phyloP scores from a whole-genome alignment of 768 basidiomycete species.

The Trametes maxima region DNA sequence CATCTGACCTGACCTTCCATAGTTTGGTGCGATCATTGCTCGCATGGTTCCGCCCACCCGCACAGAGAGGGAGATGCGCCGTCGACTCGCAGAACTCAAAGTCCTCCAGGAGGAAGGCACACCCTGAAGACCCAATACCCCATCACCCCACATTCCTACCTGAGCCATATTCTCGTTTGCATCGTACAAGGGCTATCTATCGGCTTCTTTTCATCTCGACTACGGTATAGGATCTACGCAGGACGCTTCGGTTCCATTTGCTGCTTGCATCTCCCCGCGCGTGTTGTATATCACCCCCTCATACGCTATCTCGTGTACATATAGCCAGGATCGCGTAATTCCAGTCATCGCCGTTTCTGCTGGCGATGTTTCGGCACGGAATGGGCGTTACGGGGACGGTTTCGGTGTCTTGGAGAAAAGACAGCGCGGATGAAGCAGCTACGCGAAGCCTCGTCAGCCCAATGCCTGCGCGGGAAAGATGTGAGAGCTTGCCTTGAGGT shows the following conservation, averaged over 20 bases:
- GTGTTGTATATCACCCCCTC: conserved; percentile 19
- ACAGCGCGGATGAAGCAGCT: conserved; percentile 30
- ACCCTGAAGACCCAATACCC: conserved; percentile 18
- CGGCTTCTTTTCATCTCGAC: neutral
- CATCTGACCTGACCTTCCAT: neutral
- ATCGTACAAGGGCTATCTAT: neutral
- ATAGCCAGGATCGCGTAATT: conserved; percentile 57
- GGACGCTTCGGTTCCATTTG: neutral
- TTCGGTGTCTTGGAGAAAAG: conserved; percentile 32
- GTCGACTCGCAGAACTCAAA: conserved; percentile 79
- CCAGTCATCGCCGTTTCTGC: conserved; percentile 47
- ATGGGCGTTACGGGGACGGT: conserved; percentile 48
- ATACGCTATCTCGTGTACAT: conserved; percentile 20
- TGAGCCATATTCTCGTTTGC: neutral
- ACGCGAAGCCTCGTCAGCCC: neutral
- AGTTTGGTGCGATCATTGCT: conserved; percentile 74
- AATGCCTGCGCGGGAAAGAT: neutral
- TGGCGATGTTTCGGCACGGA: conserved; percentile 55
- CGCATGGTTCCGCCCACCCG: conserved; percentile 86
- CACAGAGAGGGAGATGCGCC: conserved; percentile 88
- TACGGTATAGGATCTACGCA: neutral
- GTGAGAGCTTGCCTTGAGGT: conserved; percentile 34
- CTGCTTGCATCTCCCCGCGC: neutral
- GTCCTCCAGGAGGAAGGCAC: conserved; percentile 64
- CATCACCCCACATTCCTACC: neutral